Percentiles rank a stretch among this genome's conserved stretches.
Conservation (phyloP, 2,329 filamentous ascomycete species). For the Stachybotrys echinatus region DNA sequence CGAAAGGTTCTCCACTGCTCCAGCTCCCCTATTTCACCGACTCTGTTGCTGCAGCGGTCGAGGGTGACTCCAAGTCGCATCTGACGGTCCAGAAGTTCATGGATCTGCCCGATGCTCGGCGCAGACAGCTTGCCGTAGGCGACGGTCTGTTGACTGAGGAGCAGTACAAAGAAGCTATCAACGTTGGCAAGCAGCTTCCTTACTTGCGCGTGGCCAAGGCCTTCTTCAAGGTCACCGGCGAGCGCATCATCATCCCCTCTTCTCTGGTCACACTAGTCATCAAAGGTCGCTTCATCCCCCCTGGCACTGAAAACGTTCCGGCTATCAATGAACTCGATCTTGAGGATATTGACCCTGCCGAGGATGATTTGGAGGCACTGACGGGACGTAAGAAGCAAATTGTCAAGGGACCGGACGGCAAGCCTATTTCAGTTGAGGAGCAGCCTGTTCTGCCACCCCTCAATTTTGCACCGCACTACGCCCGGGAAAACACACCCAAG, state of each 20-base stretch:
- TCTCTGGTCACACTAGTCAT: conserved; percentile 92
- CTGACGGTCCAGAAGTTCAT: conserved; percentile 83
- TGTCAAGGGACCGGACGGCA: conserved; percentile 56
- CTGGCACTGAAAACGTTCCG: conserved; percentile 71
- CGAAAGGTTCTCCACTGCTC: conserved; percentile 78
- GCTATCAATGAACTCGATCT: conserved; percentile 72
- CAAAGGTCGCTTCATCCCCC: conserved; percentile 90
- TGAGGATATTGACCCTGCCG: conserved; percentile 85
- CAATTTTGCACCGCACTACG: conserved; percentile 85
- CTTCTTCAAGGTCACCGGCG: conserved; percentile 97
- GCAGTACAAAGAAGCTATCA: conserved; percentile 71
- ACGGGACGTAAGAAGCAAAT: conserved; percentile 70
- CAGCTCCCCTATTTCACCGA: conserved; percentile 86
- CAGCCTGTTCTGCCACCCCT: conserved; percentile 72
- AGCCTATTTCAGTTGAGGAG: conserved; percentile 51
- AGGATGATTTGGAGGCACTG: conserved; percentile 84
- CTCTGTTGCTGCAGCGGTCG: conserved; percentile 58
- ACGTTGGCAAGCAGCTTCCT: conserved; percentile 78
- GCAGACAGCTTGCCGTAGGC: conserved; percentile 66
- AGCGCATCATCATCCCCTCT: conserved; percentile 85
- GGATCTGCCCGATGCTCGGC: conserved; percentile 69
- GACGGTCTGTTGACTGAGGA: conserved; percentile 65
- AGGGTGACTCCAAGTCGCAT: conserved; percentile 71
- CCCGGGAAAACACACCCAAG: conserved; percentile 80
- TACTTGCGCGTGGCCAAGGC: conserved; percentile 80